Evolutionary conservation across 352 stramenopile species (phyloP), one percentile per base, ranked within the genome.

Genomic region (Pythium monospermum): DNA sequence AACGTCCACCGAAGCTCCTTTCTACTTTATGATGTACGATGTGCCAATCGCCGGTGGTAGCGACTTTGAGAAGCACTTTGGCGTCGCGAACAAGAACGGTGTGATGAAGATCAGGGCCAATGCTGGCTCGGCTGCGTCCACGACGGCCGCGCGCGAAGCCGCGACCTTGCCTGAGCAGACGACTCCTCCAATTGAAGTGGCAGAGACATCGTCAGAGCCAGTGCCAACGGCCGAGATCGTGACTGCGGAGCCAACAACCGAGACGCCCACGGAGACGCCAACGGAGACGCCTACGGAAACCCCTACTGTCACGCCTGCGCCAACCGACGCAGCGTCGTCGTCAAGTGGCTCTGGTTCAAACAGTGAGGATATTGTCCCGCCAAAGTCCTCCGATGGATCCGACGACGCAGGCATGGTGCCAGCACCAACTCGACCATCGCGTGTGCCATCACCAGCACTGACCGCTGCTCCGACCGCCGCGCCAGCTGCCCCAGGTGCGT

Each of bases 21-120:
- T 71, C 55, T 85, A 61, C 54, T 85, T 85, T 57, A 80, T 82
- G 73, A 80, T 82, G 75, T 83, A 68, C 54, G 72, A 86, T 53
- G 68, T 58, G 2, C 73, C 63, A 35, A 62, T 27, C 16, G 66
- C 53, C 33, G 39, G 51, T 0, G 60, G 63, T 5, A 16, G 23
- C 2, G 63, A 77, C 49, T 83, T 71, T 62, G 76, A 87, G 55
- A 69, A 57, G 43, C 60, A 77, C 64, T 87, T 87, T 63, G 76
- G 76, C 22, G 33, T 73, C 38, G 49, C 54, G 27, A 48, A 33
- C 15, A 38, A 16, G 22, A 38, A 7, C 23, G 33, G 49, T 7
- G n/a, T 21, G 15, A 39, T 49, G 19, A 64, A 64, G 48, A 55
- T 61, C 38, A 7, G 18, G 39, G 13, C 18, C 18, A 30, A 15